Conservation (phyloP, 805 yeast genomes). For the Barnettozyma populi region DNA sequence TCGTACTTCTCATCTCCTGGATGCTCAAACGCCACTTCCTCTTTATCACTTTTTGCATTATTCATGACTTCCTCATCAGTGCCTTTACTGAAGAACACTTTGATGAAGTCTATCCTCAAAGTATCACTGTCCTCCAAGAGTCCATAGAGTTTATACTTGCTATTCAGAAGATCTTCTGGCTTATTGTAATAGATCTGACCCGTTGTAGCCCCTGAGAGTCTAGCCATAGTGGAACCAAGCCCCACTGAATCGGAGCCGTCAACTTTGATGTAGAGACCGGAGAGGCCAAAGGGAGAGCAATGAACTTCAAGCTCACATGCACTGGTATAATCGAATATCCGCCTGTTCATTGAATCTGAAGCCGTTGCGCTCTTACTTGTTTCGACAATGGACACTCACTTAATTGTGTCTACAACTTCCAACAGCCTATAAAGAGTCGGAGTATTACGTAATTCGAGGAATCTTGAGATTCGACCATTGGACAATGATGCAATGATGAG, state of each 20-base stretch:
- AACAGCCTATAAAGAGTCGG: too few species aligned
- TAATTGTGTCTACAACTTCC: too few species aligned
- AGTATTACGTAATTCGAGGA: too few species aligned
- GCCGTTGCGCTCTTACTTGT: too few species aligned
- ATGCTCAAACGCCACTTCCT: slow-evolving; percentile 21
- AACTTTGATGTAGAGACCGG: slow-evolving; percentile 45
- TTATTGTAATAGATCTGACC: slow-evolving; percentile 47
- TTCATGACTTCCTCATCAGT: slow-evolving; percentile 7
- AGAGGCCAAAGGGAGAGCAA: slow-evolving; percentile 52
- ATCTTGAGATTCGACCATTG: too few species aligned
- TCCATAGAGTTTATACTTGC: slow-evolving; percentile 45
- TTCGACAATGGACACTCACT: too few species aligned
- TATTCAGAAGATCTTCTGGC: slow-evolving; percentile 38
- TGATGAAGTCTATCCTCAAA: slow-evolving; percentile 47
- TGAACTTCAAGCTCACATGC: slow-evolving; percentile 49
- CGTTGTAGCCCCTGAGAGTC: slow-evolving; percentile 45
- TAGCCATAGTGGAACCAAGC: slow-evolving; percentile 51
- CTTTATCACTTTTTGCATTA: slow-evolving; percentile 11
- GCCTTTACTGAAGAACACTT: slow-evolving; percentile 30
- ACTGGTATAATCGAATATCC: slow-evolving; percentile 38
- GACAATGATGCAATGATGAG: too few species aligned
- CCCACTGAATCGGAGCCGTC: slow-evolving; percentile 46
- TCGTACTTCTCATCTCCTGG: slow-evolving; percentile 35
- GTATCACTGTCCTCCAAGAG: slow-evolving; percentile 40
- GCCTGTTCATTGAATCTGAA: neutral